Conservation (phyloP, 2,329 filamentous ascomycete genomes). For the Blumeriella jaapii region DNA sequence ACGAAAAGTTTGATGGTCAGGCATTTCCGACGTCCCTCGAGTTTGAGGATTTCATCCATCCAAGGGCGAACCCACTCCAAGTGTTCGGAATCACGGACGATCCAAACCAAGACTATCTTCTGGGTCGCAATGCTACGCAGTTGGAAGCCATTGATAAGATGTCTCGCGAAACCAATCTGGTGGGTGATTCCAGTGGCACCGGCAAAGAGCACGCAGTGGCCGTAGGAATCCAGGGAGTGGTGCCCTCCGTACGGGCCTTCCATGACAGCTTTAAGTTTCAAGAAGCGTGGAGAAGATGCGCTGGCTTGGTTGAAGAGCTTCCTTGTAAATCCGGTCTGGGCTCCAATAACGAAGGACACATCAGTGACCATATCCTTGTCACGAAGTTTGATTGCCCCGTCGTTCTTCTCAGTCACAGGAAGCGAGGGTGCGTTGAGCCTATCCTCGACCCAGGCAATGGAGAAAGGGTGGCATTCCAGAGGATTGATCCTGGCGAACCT, state of each 20-base stretch:
- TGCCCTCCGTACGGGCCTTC: slow-evolving; percentile 85
- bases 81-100: slow-evolving; percentile 79
- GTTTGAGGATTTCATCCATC: slow-evolving; percentile 62
- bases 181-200: slow-evolving; percentile 93
- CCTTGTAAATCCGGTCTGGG: slow-evolving; percentile 79
- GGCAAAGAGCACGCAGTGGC: slow-evolving; percentile 81
- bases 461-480: slow-evolving; percentile 71
- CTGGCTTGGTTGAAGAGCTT: slow-evolving; percentile 63
- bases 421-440: slow-evolving; percentile 28
- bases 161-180: slow-evolving; percentile 76
- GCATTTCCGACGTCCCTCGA: slow-evolving; percentile 72
- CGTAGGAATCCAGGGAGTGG: slow-evolving; percentile 82
- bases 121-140: slow-evolving; percentile 67
- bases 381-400: slow-evolving; percentile 5
- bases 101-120: slow-evolving; percentile 77
- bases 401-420: slow-evolving; percentile 31
- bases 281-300: slow-evolving; percentile 16
- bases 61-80: slow-evolving; percentile 90
- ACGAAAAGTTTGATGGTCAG: slow-evolving; percentile 83
- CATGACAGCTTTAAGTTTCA: slow-evolving; percentile 45
- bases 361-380: slow-evolving; percentile 31
- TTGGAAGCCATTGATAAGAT: slow-evolving; percentile 59
- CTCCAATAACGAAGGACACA: slow-evolving; percentile 76
- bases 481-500: slow-evolving; percentile 54
- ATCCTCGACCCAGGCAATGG: slow-evolving; percentile 62